phyloP scores from a whole-genome alignment of 805 yeast species.

The Saturnispora besseyi region DNA sequence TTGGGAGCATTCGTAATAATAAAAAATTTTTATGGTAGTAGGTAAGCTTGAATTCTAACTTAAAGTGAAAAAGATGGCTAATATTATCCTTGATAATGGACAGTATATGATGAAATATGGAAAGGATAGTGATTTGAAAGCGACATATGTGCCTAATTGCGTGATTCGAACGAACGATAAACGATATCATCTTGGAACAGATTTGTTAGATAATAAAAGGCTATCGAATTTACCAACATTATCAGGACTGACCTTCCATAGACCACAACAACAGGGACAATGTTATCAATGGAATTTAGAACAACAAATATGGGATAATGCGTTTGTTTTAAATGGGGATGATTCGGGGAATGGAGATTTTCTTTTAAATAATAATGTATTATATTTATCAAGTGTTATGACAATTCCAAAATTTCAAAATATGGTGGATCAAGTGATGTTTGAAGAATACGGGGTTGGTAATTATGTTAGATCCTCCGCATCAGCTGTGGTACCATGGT shows the following conservation, averaged over 20 bases:
- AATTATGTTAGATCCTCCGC: constrained; percentile 60
- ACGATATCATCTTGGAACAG: constrained; percentile 63
- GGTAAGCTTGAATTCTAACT: no score
- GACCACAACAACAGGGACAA: constrained; percentile 88
- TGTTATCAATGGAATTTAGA: constrained; percentile 86
- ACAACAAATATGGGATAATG: constrained; percentile 83
- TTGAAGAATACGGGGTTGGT: constrained; percentile 85
- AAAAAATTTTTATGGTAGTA: no score
- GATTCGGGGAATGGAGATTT: constrained; percentile 30
- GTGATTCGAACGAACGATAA: constrained; percentile 71
- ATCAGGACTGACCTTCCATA: constrained; percentile 59
- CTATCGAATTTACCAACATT: constrained; percentile 46
- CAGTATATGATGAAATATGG: constrained; percentile 74
- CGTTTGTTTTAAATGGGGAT: constrained; percentile 36
- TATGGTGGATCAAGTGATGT: constrained; percentile 82
- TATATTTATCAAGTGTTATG: constrained; percentile 74
- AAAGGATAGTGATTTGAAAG: constrained; percentile 27
- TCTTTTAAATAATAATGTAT: constrained; percentile 43
- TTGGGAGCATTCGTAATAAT: neutral
- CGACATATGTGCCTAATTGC: constrained; percentile 60
- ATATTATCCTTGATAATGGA: constrained; percentile 80
- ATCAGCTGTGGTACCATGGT: constrained; percentile 58
- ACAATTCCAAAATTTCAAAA: constrained; percentile 74
- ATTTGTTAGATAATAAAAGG: constrained; percentile 25
- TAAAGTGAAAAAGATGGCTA: constrained; percentile 13